Conservation (phyloP, 2,329 filamentous ascomycete genomes). For the Pochonia chlamydosporia region DNA sequence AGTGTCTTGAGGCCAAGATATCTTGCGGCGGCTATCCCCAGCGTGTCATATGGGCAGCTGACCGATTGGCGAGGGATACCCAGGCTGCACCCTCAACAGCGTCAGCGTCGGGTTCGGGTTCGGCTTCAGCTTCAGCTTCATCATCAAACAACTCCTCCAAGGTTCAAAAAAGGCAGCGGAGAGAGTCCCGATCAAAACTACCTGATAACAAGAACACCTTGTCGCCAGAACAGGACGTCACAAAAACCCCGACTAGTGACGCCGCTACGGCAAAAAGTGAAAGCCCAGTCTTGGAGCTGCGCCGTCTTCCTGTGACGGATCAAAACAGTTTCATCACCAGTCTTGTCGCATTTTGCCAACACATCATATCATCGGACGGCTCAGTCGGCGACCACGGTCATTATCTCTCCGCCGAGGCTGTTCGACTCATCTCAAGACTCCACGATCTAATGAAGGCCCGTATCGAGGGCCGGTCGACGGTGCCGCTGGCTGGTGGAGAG, state of each 20-base stretch:
- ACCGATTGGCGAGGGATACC: constrained; percentile 7
- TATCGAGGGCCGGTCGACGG: constrained; percentile 11
- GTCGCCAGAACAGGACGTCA: background rate
- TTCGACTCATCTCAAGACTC: constrained; percentile 19
- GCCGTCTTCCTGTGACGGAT: constrained; percentile 1
- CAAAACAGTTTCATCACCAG: constrained; percentile 17
- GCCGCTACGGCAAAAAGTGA: background rate
- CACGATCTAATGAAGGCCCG: constrained; percentile 19
- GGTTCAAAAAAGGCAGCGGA: background rate
- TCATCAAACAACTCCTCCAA: background rate
- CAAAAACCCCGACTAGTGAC: constrained; percentile 2
- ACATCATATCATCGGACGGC: constrained; percentile 16
- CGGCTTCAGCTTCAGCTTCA: background rate
- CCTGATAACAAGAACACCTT: background rate
- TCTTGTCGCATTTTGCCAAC: constrained; percentile 17
- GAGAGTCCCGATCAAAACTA: constrained; percentile 1
- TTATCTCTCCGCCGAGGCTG: constrained; percentile 13
- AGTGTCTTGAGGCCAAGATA: constrained; percentile 21
- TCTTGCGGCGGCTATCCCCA: constrained; percentile 25
- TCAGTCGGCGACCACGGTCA: constrained; percentile 1
- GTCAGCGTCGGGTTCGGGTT: background rate
- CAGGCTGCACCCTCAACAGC: background rate
- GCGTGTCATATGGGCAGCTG: constrained; percentile 23
- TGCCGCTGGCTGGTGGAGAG: background rate
- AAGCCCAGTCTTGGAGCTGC: background rate